These are phyloP conservation scores for Paecilomyces fulvus DNA, from an alignment of 2,329 filamentous ascomycete genomes.

Conservation along the genomic window DNA sequence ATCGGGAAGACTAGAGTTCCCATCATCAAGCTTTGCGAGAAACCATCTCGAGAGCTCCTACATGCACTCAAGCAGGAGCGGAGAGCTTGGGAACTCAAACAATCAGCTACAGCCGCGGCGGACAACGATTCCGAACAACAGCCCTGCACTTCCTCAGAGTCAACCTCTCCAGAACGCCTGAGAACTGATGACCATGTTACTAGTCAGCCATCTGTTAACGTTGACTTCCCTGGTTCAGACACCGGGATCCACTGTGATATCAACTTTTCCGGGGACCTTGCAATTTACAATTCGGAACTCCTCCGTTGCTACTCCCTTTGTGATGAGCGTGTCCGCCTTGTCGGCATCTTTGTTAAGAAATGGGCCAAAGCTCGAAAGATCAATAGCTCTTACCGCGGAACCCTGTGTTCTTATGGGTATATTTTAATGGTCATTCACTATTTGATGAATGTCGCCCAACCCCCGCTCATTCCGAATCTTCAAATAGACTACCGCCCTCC, in stretches of 20 bases:
- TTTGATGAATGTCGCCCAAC: conserved; percentile 69
- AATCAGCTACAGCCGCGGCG: conserved; percentile 34
- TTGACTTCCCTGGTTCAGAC: conserved; percentile 70
- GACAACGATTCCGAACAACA: neutral
- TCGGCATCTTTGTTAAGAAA: conserved; percentile 80
- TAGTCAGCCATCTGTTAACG: conserved; percentile 33
- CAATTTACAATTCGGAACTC: conserved; percentile 73
- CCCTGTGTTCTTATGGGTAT: conserved; percentile 82
- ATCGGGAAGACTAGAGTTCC: conserved; percentile 73
- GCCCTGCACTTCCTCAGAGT: conserved; percentile 20
- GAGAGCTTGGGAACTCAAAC: conserved; percentile 9
- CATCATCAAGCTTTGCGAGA: conserved; percentile 78
- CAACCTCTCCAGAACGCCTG: neutral
- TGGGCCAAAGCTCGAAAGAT: conserved; percentile 83
- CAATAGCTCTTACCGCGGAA: conserved; percentile 79
- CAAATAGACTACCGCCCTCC: conserved; percentile 35
- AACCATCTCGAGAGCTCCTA: conserved; percentile 54
- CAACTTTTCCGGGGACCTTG: conserved; percentile 75
- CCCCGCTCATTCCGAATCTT: conserved; percentile 78
- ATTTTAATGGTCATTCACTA: conserved; percentile 90
- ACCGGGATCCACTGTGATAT: conserved; percentile 86
- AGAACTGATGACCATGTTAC: neutral
- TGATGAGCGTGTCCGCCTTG: conserved; percentile 65
- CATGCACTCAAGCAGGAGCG: conserved; percentile 56
- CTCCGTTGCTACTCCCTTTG: conserved; percentile 75